Base-by-base conservation (phyloP, 352 stramenopile genomes). In the Pythium insidiosum region DNA sequence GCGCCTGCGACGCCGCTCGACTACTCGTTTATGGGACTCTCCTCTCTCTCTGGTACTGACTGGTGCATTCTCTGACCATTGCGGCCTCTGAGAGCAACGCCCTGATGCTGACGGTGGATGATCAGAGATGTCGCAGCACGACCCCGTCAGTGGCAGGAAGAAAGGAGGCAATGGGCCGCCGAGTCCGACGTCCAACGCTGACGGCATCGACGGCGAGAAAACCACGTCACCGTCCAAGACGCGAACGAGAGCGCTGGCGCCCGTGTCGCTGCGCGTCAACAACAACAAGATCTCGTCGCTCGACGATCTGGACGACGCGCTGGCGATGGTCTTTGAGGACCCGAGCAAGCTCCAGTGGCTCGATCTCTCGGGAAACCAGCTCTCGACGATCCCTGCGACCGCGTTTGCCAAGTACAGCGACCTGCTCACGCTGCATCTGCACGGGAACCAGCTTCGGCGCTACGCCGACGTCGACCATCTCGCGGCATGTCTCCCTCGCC, bases 1-100 rank as follows among this genome's bases (percentile, higher is more conserved):
- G 36, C 47, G 12, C 50, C 56, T 1, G 22, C 48, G 0, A 47
- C 63, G 11, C 72, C 69, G 2, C 52, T 87, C 15, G 72, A 85
- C 49, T 87, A 74, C 39, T 87, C 74, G 7, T 87, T 87, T 56
- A 82, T 87, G 69, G 68, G 72, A 1, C 64, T 87, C 18, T 23
- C 55, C 0, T 49, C 58, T 1, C 59, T 85, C 10, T 73, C 68
- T 38, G 74, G 74, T 87, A 47, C n/a, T n/a, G n/a, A n/a, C n/a
- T n/a, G n/a, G n/a, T n/a, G n/a, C n/a, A n/a, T n/a, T n/a, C n/a
- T n/a, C n/a, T n/a, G n/a, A n/a, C n/a, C n/a, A n/a, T n/a, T n/a
- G n/a, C n/a, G n/a, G n/a, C n/a, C n/a, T n/a, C n/a, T n/a, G n/a
- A n/a, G n/a, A n/a, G n/a, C n/a, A n/a, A n/a, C n/a, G n/a, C n/a